These are phyloP conservation scores for Anthoceros angustus DNA, from an alignment of 225 moss, liverwort and hornwort genomes.

Conservation along the genomic window DNA sequence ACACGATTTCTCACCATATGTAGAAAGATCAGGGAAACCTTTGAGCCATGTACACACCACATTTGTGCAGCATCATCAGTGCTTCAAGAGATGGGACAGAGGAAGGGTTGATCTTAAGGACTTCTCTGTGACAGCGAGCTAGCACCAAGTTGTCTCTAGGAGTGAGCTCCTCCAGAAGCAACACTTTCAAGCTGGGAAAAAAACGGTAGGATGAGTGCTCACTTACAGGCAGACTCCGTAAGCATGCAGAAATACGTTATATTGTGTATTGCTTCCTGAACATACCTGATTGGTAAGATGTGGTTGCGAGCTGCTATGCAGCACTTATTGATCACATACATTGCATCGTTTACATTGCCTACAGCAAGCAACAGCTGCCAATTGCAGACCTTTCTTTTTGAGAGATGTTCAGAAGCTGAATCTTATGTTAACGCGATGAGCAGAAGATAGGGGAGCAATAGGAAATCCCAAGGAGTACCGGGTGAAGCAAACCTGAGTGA, in stretches of 20 bases:
- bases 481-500: neutral
- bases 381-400: neutral
- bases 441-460: neutral
- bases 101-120: neutral
- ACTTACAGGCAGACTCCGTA: neutral
- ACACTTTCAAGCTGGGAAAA: neutral
- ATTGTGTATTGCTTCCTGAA: neutral
- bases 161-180: neutral
- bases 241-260: neutral
- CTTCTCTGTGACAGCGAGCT: neutral
- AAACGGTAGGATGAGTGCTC: neutral
- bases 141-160: neutral
- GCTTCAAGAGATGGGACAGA: neutral
- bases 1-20: neutral
- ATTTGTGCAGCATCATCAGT: neutral
- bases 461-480: neutral
- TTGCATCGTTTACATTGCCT: neutral
- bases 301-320: neutral
- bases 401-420: neutral
- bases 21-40: neutral
- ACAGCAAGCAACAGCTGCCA: slow-evolving; percentile 4
- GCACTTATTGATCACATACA: neutral
- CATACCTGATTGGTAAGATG: neutral
- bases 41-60: neutral
- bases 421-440: neutral